phyloP scores from a whole-genome alignment of 331 rosid genomes.

The Prunus yedoensis region DNA sequence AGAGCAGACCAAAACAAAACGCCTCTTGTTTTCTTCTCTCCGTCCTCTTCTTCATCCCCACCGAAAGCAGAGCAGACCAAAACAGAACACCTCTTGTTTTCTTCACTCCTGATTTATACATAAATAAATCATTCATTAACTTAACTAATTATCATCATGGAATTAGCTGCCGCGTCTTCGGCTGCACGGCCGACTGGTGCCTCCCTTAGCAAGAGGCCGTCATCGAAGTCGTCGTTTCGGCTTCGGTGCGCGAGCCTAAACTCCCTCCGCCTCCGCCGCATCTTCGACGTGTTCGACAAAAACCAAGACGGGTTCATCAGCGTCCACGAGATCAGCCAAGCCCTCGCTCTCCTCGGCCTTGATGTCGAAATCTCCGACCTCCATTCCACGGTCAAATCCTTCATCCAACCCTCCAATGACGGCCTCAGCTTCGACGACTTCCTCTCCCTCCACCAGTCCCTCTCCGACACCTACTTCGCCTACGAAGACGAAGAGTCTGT shows the following conservation, averaged over 20 bases:
- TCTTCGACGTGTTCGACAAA: constrained; percentile 73
- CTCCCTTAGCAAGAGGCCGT: constrained; percentile 14
- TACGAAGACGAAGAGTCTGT: not conserved
- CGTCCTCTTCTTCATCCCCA: not conserved
- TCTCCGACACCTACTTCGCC: constrained; percentile 49
- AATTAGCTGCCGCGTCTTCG: not conserved
- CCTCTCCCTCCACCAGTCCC: constrained; percentile 47
- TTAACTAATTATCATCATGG: not conserved
- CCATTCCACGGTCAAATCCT: constrained; percentile 35
- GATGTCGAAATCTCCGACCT: constrained; percentile 50
- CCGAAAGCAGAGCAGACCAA: too few relatives aligned
- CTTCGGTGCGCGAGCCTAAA: constrained; percentile 64
- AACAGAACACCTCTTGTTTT: too few relatives aligned
- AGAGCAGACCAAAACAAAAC: too few relatives aligned
- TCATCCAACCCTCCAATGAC: constrained; percentile 42
- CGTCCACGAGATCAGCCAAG: constrained; percentile 52
- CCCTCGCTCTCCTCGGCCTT: constrained; percentile 54
- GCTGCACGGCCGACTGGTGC: not conserved
- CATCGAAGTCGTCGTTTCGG: constrained; percentile 38
- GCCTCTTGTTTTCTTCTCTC: not conserved
- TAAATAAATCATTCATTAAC: not conserved
- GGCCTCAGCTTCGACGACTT: constrained; percentile 73
- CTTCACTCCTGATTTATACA: not conserved
- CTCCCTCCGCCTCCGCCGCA: constrained; percentile 65
- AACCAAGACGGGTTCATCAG: constrained; percentile 59